Evolutionary conservation across 2,329 filamentous ascomycete species (phyloP), one percentile per base, ranked within the genome.

Genomic region (Cadophora sp.): DNA sequence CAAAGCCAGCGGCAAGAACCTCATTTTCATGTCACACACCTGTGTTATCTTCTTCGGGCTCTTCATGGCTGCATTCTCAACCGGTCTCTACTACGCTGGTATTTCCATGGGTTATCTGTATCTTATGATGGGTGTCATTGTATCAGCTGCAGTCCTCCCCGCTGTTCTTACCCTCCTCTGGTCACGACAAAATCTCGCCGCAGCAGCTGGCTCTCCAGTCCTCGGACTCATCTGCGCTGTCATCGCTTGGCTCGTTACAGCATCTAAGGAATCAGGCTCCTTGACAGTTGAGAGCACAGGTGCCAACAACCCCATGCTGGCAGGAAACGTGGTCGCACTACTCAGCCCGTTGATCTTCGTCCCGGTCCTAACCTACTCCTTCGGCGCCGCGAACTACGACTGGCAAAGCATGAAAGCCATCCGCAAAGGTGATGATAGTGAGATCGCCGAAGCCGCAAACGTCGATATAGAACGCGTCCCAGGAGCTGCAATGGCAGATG

Each of bases 1-100:
- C 4, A 48, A 48, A 30, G 59, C 59, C 5, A 61, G 39, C 5
- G 59, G 59, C 7, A 50, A 61, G 27, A 39, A 61, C 16, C 59
- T 61, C 36, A 39, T 30, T 4, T 61, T 11, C 14, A 24, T 8
- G n/a, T 61, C 43, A 9, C 36, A 39, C 36, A 39, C 36, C 8
- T 11, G 36, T 39, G 36, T 39, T 13, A 39, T 39, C 36, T 39
- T 50, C 20, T 18, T n/a, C 24, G 59, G 59, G 1, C 36, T 61
- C 45, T 39, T 27, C 24, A 22, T 61, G 22, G n/a, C 30, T 11
- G 43, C 43, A 36, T 39, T 61, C 45, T 16, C 36, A 13, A 39
- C 36, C 11, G 59, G 59, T 4, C n/a, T 50, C 11, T 22, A 33
- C 43, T 27, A 33, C 18, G 59, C 43, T 7, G 59, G 59, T 33